Conservation (phyloP, 768 basidiomycete species). For the Pleurotus giganteus region DNA sequence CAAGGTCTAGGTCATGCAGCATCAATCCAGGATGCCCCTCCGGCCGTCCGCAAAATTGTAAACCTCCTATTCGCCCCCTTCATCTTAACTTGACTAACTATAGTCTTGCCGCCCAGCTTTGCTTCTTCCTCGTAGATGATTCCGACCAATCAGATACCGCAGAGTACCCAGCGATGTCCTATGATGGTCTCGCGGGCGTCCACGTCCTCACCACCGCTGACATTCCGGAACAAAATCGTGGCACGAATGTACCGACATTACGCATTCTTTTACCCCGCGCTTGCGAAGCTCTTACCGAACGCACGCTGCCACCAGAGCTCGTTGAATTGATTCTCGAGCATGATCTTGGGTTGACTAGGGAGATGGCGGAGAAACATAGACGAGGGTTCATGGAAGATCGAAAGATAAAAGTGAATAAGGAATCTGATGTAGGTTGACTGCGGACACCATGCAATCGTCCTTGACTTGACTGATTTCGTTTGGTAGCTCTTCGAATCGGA, state of each 20-base stretch:
- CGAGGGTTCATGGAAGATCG: slow-evolving; percentile 11
- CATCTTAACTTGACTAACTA: neutral
- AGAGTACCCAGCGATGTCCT: neutral
- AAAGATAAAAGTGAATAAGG: neutral
- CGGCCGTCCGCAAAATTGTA: neutral
- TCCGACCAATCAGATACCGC: neutral
- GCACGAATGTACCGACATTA: neutral
- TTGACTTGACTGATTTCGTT: too few relatives aligned
- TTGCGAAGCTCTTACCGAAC: neutral
- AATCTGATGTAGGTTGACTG: neutral
- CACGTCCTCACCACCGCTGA: slow-evolving; percentile 3
- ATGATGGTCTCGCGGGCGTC: neutral
- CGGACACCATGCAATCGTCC: neutral
- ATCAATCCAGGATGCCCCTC: neutral
- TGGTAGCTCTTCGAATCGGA: neutral
- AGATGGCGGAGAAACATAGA: slow-evolving; percentile 10
- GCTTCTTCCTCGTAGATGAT: slow-evolving; percentile 3
- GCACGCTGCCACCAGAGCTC: neutral
- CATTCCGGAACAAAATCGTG: neutral
- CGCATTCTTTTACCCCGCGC: neutral
- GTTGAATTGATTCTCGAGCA: neutral
- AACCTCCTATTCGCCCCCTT: neutral
- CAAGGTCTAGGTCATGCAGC: neutral
- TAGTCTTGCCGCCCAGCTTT: neutral
- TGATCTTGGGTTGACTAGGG: slow-evolving; percentile 7